These are phyloP conservation scores for Metschnikowia gelsemii DNA, from an alignment of 805 yeast genomes.

Conservation along the genomic window DNA sequence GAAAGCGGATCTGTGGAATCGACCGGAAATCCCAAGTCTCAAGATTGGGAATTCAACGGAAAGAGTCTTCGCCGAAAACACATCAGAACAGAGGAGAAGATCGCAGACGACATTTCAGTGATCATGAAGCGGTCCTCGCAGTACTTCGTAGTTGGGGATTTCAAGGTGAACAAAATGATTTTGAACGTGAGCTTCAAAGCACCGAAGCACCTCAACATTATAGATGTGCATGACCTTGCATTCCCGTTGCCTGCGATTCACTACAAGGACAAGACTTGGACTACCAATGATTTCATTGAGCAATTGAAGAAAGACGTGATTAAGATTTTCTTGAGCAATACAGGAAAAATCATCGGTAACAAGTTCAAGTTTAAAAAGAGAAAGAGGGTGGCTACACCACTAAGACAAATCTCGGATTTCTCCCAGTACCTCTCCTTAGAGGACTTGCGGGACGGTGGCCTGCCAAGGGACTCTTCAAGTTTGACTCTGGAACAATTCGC, in stretches of 20 bases:
- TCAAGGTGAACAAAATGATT: slow-evolving; percentile 34
- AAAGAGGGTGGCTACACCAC: slow-evolving; percentile 27
- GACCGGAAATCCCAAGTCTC: not conserved
- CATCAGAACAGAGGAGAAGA: not conserved
- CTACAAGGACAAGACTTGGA: slow-evolving; percentile 66
- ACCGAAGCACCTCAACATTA: slow-evolving; percentile 61
- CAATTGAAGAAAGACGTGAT: slow-evolving; percentile 62
- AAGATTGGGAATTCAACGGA: not conserved
- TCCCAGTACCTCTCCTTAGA: slow-evolving; percentile 37
- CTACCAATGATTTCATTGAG: slow-evolving; percentile 62
- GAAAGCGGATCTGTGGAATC: slow-evolving; percentile 7
- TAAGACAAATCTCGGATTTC: slow-evolving; percentile 42
- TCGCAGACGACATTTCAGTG: slow-evolving; percentile 35
- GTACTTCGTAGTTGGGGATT: slow-evolving; percentile 40
- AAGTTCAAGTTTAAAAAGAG: slow-evolving; percentile 52
- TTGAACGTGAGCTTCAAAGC: slow-evolving; percentile 76
- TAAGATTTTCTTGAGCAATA: slow-evolving; percentile 56
- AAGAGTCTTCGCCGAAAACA: not conserved
- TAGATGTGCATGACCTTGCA: slow-evolving; percentile 74
- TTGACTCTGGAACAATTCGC: not conserved
- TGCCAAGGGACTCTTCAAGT: slow-evolving; percentile 7
- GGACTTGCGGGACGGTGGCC: slow-evolving; percentile 37
- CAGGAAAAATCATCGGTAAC: slow-evolving; percentile 79
- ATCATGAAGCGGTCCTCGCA: slow-evolving; percentile 45
- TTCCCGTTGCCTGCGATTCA: slow-evolving; percentile 54